A percentile compares a stretch with the other conserved stretches of the same genome.
These are phyloP conservation scores for Santalum album DNA, from an alignment of 164 flowering plant genomes.

Conservation along the genomic window DNA sequence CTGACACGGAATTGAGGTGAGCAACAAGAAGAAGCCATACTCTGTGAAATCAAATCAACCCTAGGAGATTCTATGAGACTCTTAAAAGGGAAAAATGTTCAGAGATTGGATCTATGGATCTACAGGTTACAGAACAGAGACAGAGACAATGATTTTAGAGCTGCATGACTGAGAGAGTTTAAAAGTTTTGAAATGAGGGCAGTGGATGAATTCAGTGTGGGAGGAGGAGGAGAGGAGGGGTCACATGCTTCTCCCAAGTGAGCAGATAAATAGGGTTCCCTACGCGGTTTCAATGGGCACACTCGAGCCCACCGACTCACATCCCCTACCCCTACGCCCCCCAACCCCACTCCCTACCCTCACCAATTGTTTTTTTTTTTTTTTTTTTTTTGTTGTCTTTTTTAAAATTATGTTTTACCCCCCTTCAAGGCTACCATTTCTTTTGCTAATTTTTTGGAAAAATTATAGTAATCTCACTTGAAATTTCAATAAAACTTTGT, in stretches of 20 bases:
- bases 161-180: not conserved
- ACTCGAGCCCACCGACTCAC: too few relatives aligned
- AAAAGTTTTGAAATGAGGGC: not conserved
- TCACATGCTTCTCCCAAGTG: constrained; percentile 10
- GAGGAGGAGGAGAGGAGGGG: constrained; percentile 3
- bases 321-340: too few relatives aligned
- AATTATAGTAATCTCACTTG: too few relatives aligned
- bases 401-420: too few relatives aligned
- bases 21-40: constrained; percentile 12
- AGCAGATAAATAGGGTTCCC: not conserved
- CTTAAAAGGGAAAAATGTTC: too few relatives aligned
- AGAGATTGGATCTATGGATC: not conserved
- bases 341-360: too few relatives aligned
- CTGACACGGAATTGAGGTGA: constrained; percentile 7
- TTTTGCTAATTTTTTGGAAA: too few relatives aligned
- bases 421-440: too few relatives aligned
- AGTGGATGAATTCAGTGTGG: constrained; percentile 11
- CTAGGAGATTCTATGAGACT: too few relatives aligned
- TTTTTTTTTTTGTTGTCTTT: too few relatives aligned
- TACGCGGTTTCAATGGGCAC: constrained; percentile 14
- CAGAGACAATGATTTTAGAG: constrained; percentile 2
- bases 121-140: constrained; percentile 1
- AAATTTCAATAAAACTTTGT: too few relatives aligned
- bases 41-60: not conserved
- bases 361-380: too few relatives aligned